These are phyloP conservation scores for Salvia miltiorrhiza DNA, from an alignment of 257 asterid genomes.

Conservation along the genomic window DNA sequence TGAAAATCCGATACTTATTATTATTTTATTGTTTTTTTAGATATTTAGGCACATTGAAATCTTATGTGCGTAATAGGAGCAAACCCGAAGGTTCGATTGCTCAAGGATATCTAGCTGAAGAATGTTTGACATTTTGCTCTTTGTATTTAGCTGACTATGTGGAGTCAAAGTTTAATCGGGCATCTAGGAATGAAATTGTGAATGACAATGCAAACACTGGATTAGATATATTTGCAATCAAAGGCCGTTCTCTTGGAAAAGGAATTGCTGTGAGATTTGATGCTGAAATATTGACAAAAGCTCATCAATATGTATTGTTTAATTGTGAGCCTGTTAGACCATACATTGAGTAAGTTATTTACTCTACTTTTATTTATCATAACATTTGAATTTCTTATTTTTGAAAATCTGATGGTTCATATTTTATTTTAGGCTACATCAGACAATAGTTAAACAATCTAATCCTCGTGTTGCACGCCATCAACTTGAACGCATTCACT, in stretches of 20 bases:
- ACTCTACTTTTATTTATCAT: no score
- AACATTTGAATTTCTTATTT: no score
- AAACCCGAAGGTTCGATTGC: not conserved
- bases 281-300: not conserved
- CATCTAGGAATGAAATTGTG: not conserved
- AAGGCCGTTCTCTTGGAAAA: not conserved
- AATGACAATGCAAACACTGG: not conserved
- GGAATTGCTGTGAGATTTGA: not conserved
- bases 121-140: conserved; percentile 1
- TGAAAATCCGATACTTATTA: no score
- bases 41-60: not conserved
- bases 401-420: no score
- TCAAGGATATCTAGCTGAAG: not conserved
- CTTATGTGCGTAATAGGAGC: not conserved
- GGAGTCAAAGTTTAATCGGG: not conserved
- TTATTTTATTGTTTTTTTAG: not conserved
- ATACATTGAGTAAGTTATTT: not conserved
- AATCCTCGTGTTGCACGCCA: no score
- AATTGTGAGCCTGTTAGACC: not conserved
- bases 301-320: not conserved
- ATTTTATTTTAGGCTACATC: no score
- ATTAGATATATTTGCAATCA: not conserved
- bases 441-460: no score
- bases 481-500: no score
- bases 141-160: conserved; percentile 5